Evolutionary conservation across 768 basidiomycete genomes (phyloP), one percentile per base, ranked within the genome.

Genomic region (Tylopilus felleus): DNA sequence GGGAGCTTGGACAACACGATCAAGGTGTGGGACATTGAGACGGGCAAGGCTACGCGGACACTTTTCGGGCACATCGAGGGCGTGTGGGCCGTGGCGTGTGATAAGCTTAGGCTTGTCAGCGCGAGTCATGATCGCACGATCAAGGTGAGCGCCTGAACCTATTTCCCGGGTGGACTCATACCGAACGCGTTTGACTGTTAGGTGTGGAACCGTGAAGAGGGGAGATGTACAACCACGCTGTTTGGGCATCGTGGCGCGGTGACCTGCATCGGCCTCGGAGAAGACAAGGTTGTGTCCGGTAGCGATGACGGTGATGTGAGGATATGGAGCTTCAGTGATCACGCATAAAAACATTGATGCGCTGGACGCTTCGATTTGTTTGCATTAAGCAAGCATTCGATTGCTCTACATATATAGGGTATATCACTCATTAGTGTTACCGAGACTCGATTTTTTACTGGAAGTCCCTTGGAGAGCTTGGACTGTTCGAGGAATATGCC

Each of bases 11-110:
- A 98, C 68, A 97, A 98, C 66, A 98, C 95, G 28, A 86, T 98
- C 74, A 93, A 91, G 69, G 64, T 95, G 39, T 99, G 97, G 97
- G 93, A 98, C 65, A 83, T 98, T 25, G 92, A 95, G 62, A 82
- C 85, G 1, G 93, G 88, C 38, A 83, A 86, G 63, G 78, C 85
- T 22, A 74, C 81, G 45, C 77, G 82, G 64, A 98, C 97, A 39
- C 80, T 95, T 57, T 99, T 99, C 69, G 97, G 95, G 1, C 95
- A 98, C 69, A 94, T 98, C 62, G 97, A 99, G 67, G 97, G 97
- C 50, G 93, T 99, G 17, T 99, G 97, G 97, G 86, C 85, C 4
- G 89, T 98, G 28, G 93, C 93, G 22, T 85, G 88, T 60, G 94
- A 99, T 70, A 89, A 93, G 66, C 77, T 98, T 64, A 78, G 96